phyloP scores from a whole-genome alignment of 228 moss, liverwort and hornwort species.

The Sphagnum magellanicum region DNA sequence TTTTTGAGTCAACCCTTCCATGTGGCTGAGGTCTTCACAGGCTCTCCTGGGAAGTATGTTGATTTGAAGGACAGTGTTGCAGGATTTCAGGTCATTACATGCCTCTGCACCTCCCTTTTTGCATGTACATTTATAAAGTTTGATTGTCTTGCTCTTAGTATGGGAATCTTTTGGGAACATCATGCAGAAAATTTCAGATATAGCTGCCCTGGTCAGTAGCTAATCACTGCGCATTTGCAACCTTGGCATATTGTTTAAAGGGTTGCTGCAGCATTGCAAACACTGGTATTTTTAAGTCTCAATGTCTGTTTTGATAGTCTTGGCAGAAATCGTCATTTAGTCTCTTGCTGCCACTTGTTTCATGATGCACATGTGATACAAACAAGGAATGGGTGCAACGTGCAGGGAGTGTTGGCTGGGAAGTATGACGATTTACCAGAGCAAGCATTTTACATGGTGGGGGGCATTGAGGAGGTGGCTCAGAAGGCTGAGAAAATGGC shows the following conservation, averaged over 20 bases:
- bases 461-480: constrained; percentile 84
- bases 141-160: too few relatives aligned
- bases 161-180: too few relatives aligned
- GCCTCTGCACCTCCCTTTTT: too few relatives aligned
- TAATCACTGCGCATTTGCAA: neutral
- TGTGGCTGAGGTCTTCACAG: constrained; percentile 97
- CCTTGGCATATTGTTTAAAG: neutral
- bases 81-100: constrained; percentile 64
- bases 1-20: constrained; percentile 99
- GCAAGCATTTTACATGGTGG: constrained; percentile 96
- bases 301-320: too few relatives aligned
- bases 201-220: too few relatives aligned
- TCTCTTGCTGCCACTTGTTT: neutral
- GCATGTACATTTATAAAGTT: too few relatives aligned
- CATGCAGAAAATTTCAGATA: too few relatives aligned
- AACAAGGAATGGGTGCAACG: neutral
- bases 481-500: constrained; percentile 90
- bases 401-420: constrained; percentile 89
- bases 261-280: neutral
- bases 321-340: neutral
- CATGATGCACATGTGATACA: neutral
- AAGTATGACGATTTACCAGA: constrained; percentile 96
- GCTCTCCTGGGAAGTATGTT: constrained; percentile 91
- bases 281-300: too few relatives aligned
- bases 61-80: constrained; percentile 79